Evolutionary conservation across 257 asterid species (phyloP), one percentile per base, ranked within the genome.

Genomic region (Nicotiana otophora): DNA sequence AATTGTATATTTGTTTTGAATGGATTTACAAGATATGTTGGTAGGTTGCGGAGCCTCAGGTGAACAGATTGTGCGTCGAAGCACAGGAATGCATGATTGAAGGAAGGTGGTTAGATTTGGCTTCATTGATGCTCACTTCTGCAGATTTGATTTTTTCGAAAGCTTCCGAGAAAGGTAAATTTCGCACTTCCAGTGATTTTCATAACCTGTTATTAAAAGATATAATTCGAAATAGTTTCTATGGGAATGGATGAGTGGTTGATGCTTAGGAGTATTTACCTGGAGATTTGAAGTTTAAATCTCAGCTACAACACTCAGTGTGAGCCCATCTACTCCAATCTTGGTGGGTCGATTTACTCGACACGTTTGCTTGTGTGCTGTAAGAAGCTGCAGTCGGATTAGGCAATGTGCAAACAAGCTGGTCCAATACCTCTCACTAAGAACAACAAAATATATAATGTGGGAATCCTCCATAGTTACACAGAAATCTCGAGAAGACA

Each of bases 31-130:
- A 57, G 48, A 10, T 36, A 31, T 16, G 10, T 46, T 19, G 55
- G 54, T 88, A 95, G 98, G 95, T 94, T 26, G 95, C 96, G 42
- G 96, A 94, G 85, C 88, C 91, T 31, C 90, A 92, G 76, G 98
- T 95, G 81, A 90, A 58, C 30, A 89, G 93, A 80, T 78, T 95
- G 90, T 87, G 88, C 55, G 23, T 86, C 82, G 97, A 95, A 91
- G 94, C 98, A 11, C 91, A 90, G 85, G 91, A 95, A 80, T 90
- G 92, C 85, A 83, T 92, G 88, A 48, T 90, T 30, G 86, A 83
- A 48, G 88, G 75, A 76, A 86, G 92, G 83, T 96, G 96, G 97
- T 69, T 88, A 83, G 98, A 96, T 87, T 90, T 94, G 91, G 90
- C 92, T 28, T 91, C 91, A 0, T 86, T 94, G 87, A 91, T 93